Conservation (phyloP, 2,329 filamentous ascomycete species). For the Calonectria honghensis region DNA sequence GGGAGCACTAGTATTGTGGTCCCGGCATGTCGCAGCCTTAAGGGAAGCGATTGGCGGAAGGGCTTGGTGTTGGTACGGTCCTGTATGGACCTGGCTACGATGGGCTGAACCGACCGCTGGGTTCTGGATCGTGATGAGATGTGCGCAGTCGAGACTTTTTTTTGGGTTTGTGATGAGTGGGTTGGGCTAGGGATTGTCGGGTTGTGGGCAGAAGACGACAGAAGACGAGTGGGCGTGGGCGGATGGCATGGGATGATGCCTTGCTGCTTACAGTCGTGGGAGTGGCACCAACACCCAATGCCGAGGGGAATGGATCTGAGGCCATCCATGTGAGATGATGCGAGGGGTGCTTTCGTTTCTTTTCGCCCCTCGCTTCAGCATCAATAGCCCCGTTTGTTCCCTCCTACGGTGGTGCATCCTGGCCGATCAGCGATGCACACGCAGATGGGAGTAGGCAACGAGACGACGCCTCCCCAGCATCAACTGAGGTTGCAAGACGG, state of each 20-base stretch:
- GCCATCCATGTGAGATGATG: conserved; percentile 40
- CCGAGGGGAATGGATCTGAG: conserved; percentile 37
- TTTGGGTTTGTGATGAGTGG: conserved; percentile 30
- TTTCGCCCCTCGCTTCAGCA: conserved; percentile 36
- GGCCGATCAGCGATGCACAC: conserved; percentile 28
- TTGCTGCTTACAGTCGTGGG: conserved; percentile 28
- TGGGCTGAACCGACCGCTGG: conserved; percentile 21
- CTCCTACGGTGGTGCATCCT: conserved; percentile 22
- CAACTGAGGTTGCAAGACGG: conserved; percentile 6
- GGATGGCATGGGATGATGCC: conserved; percentile 33
- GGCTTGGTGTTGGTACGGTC: conserved; percentile 6
- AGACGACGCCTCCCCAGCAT: conserved; percentile 19
- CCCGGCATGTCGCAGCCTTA: conserved; percentile 5
- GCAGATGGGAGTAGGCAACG: conserved; percentile 19
- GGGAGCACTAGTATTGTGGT: conserved; percentile 8
- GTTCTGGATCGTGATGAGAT: conserved; percentile 38
- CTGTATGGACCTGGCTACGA: not conserved
- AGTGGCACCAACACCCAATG: conserved; percentile 33
- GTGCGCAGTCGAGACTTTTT: conserved; percentile 38
- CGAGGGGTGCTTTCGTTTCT: conserved; percentile 35
- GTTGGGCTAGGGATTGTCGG: conserved; percentile 37
- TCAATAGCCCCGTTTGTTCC: conserved; percentile 33
- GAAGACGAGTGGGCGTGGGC: conserved; percentile 18
- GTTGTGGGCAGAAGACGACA: conserved; percentile 30
- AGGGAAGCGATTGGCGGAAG: not conserved